Conservation (phyloP, 331 rosid species). For the Pyracantha coccinea region DNA sequence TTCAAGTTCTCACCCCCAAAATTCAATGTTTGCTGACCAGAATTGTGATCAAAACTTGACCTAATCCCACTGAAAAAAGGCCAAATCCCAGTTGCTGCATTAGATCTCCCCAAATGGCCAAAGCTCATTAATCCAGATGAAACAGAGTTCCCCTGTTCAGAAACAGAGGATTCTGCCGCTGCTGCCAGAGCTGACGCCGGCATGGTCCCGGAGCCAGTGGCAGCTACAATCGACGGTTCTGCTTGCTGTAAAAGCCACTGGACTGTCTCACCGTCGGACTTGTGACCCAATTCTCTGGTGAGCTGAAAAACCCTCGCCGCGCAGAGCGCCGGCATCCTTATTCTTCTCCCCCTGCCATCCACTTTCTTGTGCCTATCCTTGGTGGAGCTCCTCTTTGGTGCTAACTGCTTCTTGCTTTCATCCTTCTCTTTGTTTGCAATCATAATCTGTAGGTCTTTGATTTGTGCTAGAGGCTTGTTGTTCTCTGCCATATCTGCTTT, state of each 20-base stretch:
- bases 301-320: slow-evolving; percentile 56
- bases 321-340: slow-evolving; percentile 56
- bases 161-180: slow-evolving; percentile 32
- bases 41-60: slow-evolving; percentile 27
- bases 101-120: slow-evolving; percentile 41
- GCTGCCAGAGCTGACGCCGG: slow-evolving; percentile 33
- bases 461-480: slow-evolving; percentile 31
- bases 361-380: slow-evolving; percentile 56
- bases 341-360: slow-evolving; percentile 49
- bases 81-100: slow-evolving; percentile 28
- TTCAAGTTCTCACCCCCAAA: slow-evolving; percentile 25
- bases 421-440: slow-evolving; percentile 33
- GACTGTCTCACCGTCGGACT: slow-evolving; percentile 49
- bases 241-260: slow-evolving; percentile 56
- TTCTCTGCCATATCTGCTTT: slow-evolving; percentile 43
- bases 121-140: slow-evolving; percentile 22
- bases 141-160: slow-evolving; percentile 34
- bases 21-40: slow-evolving; percentile 8
- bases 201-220: slow-evolving; percentile 44
- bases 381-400: slow-evolving; percentile 40
- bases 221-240: slow-evolving; percentile 44
- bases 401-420: slow-evolving; percentile 31
- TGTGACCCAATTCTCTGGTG: slow-evolving; percentile 45
- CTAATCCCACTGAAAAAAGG: slow-evolving; percentile 23
- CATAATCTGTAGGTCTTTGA: slow-evolving; percentile 33